Conservation (phyloP, 2,329 filamentous ascomycete genomes). For the Curvularia sp. region DNA sequence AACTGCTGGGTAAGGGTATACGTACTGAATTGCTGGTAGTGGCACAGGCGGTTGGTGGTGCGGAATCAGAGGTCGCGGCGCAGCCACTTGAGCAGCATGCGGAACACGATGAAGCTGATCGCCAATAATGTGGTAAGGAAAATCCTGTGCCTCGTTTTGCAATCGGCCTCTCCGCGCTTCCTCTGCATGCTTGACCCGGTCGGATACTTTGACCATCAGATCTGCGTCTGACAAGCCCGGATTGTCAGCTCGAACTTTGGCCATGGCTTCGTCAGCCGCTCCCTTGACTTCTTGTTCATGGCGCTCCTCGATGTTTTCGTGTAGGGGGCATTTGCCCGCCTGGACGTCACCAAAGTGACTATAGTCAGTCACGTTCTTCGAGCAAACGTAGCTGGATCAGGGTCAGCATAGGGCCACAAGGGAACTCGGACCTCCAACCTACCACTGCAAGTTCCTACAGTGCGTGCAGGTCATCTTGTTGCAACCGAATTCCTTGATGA, state of each 20-base stretch:
- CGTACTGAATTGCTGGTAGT: slow-evolving; percentile 22
- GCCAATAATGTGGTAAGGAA: slow-evolving; percentile 35
- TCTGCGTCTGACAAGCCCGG: slow-evolving; percentile 66
- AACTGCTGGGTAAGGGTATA: slow-evolving; percentile 9
- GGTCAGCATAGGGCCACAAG: slow-evolving; percentile 10
- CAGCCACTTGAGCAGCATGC: background rate
- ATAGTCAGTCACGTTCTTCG: slow-evolving; percentile 68
- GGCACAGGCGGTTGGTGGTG: background rate
- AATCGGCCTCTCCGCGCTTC: slow-evolving; percentile 32
- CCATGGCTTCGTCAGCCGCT: slow-evolving; percentile 66
- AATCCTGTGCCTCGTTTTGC: slow-evolving; percentile 21
- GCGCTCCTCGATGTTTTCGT: slow-evolving; percentile 66
- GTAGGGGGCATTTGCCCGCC: slow-evolving; percentile 67
- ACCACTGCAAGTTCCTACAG: slow-evolving; percentile 64
- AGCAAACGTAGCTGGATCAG: slow-evolving; percentile 71
- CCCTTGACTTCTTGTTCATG: slow-evolving; percentile 69
- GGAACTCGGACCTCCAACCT: slow-evolving; percentile 30
- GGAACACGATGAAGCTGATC: slow-evolving; percentile 22
- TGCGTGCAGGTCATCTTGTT: slow-evolving; percentile 81
- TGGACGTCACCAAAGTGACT: slow-evolving; percentile 69
- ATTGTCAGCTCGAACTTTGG: slow-evolving; percentile 64
- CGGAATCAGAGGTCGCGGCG: slow-evolving; percentile 1
- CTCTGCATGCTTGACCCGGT: slow-evolving; percentile 55
- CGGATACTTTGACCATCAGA: slow-evolving; percentile 65
- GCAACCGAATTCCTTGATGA: slow-evolving; percentile 80